Evolutionary conservation across 2,329 filamentous ascomycete genomes (phyloP).

Genomic region (Zalaria sp.): DNA sequence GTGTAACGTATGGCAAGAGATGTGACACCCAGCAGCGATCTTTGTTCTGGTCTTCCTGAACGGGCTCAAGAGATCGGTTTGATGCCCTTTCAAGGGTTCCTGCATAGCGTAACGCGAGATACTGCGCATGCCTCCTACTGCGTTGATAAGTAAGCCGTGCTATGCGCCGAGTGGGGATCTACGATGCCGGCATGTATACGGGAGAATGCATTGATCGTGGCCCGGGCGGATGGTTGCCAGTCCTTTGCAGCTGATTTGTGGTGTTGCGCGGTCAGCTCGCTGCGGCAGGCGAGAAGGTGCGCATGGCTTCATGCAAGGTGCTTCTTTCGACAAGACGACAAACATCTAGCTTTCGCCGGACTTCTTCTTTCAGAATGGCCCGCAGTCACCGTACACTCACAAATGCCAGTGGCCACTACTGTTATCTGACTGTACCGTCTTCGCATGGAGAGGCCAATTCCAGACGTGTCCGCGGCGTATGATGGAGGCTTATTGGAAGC

Average conservation of each 20-base stretch:
- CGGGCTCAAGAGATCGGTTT: background rate
- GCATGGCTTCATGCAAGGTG: background rate
- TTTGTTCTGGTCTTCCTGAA: background rate
- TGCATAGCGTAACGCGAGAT: background rate
- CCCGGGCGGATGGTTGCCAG: too few relatives aligned
- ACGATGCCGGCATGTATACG: too few relatives aligned
- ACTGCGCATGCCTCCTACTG: background rate
- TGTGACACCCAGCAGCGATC: background rate
- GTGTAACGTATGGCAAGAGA: background rate
- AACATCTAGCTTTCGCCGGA: background rate
- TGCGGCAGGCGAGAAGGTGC: background rate
- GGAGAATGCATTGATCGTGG: too few relatives aligned
- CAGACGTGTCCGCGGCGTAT: background rate
- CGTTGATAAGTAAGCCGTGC: background rate
- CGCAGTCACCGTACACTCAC: background rate
- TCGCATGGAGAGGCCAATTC: background rate
- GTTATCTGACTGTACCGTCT: background rate
- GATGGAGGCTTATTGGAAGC: background rate
- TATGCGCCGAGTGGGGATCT: too few relatives aligned
- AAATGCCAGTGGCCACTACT: background rate
- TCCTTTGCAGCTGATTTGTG: background rate
- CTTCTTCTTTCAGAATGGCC: background rate
- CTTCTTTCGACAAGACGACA: background rate
- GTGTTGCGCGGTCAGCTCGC: background rate
- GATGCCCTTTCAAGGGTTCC: background rate